These are phyloP conservation scores for Teratosphaeria viscida DNA, from an alignment of 2,329 filamentous ascomycete species.

Conservation along the genomic window DNA sequence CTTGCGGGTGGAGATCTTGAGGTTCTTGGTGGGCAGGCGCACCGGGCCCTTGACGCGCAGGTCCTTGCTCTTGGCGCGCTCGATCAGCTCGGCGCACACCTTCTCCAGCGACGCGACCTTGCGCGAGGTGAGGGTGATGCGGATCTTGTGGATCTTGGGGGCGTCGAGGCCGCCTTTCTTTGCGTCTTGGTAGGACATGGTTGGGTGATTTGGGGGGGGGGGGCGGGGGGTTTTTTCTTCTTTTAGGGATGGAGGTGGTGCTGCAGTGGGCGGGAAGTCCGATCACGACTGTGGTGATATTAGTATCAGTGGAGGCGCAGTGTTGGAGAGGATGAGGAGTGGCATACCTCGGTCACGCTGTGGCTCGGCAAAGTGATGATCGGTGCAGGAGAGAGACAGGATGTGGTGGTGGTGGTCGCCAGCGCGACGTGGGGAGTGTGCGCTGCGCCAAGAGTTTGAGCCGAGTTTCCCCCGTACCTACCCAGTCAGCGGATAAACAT, in stretches of 20 bases:
- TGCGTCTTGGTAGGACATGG: slow-evolving; percentile 91
- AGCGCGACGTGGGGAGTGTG: not conserved
- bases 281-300: slow-evolving; percentile 11
- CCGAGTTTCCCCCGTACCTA: too few species aligned
- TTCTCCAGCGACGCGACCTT: slow-evolving; percentile 96
- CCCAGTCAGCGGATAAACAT: not conserved
- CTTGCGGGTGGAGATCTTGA: slow-evolving; percentile 97
- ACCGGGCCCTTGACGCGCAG: slow-evolving; percentile 97
- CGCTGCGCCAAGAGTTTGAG: not conserved
- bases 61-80: slow-evolving; percentile 97
- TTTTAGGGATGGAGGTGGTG: slow-evolving; percentile 15
- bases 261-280: slow-evolving; percentile 15
- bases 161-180: slow-evolving; percentile 83
- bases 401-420: slow-evolving; percentile 7
- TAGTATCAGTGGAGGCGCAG: slow-evolving; percentile 1
- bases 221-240: slow-evolving; percentile 16
- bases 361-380: slow-evolving; percentile 44
- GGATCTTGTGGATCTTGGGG: slow-evolving; percentile 94
- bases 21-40: slow-evolving; percentile 91
- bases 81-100: slow-evolving; percentile 95
- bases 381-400: slow-evolving; percentile 22
- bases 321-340: not conserved
- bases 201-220: slow-evolving; percentile 19
- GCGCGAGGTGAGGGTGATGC: slow-evolving; percentile 91
- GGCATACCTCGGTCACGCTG: slow-evolving; percentile 9